Percentiles rank a stretch among this genome's conserved stretches.
These are phyloP conservation scores for Globisporangium perplexum DNA, from an alignment of 352 stramenopile genomes.

Conservation along the genomic window DNA sequence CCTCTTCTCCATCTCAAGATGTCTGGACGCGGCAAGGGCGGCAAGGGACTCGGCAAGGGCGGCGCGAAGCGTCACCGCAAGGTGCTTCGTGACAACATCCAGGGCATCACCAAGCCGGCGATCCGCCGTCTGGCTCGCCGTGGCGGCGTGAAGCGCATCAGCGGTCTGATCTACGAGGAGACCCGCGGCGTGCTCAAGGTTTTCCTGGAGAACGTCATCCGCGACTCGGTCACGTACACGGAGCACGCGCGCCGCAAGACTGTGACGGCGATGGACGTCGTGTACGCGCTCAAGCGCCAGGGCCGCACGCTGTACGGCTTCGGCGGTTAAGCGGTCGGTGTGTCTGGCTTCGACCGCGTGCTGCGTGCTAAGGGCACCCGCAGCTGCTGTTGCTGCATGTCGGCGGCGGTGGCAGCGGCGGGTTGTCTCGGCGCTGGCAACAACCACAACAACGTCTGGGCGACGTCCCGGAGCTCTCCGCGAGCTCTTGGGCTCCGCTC, in stretches of 20 bases:
- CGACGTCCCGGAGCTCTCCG: not conserved
- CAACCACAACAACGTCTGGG: not conserved
- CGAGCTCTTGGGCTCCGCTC: not conserved
- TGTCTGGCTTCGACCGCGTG: no score
- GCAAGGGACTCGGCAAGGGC: constrained; percentile 80
- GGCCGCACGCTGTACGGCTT: constrained; percentile 95
- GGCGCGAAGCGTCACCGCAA: constrained; percentile 85
- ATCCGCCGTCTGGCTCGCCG: constrained; percentile 98
- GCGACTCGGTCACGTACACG: constrained; percentile 94
- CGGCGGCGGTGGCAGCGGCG: no score
- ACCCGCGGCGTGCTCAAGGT: constrained; percentile 97
- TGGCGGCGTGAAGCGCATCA: constrained; percentile 98
- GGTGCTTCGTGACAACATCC: constrained; percentile 89
- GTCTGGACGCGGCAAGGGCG: constrained; percentile 82
- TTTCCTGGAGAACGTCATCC: constrained; percentile 98
- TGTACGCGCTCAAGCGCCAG: constrained; percentile 97
- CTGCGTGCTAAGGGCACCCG: not conserved
- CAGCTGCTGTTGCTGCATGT: not conserved
- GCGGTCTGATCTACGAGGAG: constrained; percentile 98
- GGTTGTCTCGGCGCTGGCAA: no score
- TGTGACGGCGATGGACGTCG: constrained; percentile 97
- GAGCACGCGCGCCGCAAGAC: constrained; percentile 96
- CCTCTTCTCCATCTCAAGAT: constrained; percentile 20
- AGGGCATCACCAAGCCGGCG: constrained; percentile 91
- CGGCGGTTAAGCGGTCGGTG: constrained; percentile 66